Evolutionary conservation across 331 rosid genomes (phyloP).

Genomic region (Quercus lobata): DNA sequence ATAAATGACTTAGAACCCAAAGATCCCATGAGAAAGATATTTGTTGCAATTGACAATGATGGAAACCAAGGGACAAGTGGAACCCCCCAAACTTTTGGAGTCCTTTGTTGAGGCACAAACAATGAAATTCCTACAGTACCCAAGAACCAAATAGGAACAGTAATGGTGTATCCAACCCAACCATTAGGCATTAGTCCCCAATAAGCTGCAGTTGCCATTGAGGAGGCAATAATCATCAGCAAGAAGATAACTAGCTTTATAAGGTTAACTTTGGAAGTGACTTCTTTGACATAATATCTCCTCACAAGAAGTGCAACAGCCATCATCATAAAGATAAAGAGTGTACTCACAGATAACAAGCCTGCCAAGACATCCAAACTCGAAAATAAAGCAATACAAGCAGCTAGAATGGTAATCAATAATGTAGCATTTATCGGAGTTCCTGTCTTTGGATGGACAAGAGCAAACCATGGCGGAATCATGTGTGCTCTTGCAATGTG

Average conservation of each 20-base stretch:
- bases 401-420: constrained; percentile 37
- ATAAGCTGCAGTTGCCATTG: constrained; percentile 58
- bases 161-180: constrained; percentile 54
- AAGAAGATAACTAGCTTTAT: constrained; percentile 39
- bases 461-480: constrained; percentile 86
- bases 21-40: constrained; percentile 75
- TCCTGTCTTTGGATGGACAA: constrained; percentile 75
- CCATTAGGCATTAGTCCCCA: constrained; percentile 58
- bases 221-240: constrained; percentile 59
- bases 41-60: constrained; percentile 63
- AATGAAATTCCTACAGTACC: constrained; percentile 52
- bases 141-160: constrained; percentile 66
- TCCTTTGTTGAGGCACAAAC: constrained; percentile 54
- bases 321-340: constrained; percentile 73
- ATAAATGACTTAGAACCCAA: constrained; percentile 40
- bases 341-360: constrained; percentile 68
- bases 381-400: constrained; percentile 60
- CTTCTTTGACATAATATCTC: constrained; percentile 62
- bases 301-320: constrained; percentile 73
- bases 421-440: constrained; percentile 84
- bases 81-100: constrained; percentile 72
- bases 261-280: constrained; percentile 38
- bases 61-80: constrained; percentile 90
- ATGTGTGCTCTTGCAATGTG: constrained; percentile 81
- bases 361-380: constrained; percentile 55